Conservation (phyloP, 306 rosid genomes). For the Prunus padus region DNA sequence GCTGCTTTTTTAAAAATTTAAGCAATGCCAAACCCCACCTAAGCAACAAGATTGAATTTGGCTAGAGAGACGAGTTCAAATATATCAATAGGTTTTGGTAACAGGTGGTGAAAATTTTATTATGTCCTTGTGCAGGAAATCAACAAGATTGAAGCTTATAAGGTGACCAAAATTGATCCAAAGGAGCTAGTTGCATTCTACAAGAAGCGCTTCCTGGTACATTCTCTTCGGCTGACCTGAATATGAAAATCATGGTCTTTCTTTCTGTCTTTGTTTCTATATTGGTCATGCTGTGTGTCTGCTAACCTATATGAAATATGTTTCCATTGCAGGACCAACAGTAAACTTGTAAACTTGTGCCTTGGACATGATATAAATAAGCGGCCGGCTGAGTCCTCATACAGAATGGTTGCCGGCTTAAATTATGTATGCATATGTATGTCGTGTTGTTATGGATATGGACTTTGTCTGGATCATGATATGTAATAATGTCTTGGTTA, state of each 20-base stretch:
- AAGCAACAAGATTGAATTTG: neutral
- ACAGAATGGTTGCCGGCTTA: neutral
- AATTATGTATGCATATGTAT: neutral
- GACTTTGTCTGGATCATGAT: neutral
- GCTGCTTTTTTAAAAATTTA: too few relatives aligned
- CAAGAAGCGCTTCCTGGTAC: constrained; percentile 60
- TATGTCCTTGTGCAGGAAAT: constrained; percentile 41
- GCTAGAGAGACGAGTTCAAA: neutral
- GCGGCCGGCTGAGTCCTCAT: neutral
- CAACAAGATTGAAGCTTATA: constrained; percentile 64
- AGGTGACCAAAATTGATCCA: constrained; percentile 53
- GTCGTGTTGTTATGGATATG: neutral
- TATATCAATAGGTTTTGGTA: neutral
- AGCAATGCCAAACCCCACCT: too few relatives aligned
- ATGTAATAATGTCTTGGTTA: neutral
- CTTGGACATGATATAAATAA: neutral
- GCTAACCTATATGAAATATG: neutral
- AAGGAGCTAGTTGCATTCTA: constrained; percentile 36
- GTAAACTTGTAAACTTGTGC: constrained; percentile 22
- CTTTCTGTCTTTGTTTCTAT: neutral
- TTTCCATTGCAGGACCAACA: constrained; percentile 39
- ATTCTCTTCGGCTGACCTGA: neutral
- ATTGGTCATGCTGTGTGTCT: neutral
- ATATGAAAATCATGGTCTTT: neutral
- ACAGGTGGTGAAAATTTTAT: neutral